phyloP scores from a whole-genome alignment of 2,329 filamentous ascomycete species.

The Fusarium virguliforme region DNA sequence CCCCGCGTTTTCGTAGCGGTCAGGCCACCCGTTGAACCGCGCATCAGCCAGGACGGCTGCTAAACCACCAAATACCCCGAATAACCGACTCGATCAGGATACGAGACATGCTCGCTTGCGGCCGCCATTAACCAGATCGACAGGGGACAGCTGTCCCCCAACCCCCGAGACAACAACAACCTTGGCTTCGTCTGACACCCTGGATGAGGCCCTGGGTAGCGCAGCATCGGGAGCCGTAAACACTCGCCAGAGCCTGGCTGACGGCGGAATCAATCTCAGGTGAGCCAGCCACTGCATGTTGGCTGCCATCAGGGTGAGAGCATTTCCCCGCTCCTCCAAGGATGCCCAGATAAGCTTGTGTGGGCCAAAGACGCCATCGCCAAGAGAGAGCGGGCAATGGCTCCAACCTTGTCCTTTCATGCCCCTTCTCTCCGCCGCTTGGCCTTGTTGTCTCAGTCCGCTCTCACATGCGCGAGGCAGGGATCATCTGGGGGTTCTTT shows the following conservation, averaged over 20 bases:
- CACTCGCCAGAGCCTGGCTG: neutral
- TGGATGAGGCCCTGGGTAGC: neutral
- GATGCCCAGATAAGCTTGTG: neutral
- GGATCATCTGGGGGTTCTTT: neutral
- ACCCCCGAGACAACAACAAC: neutral
- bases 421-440: neutral
- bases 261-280: neutral
- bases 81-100: neutral
- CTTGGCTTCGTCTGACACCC: neutral
- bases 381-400: neutral
- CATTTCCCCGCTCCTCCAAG: constrained; percentile 1
- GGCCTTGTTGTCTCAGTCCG: neutral
- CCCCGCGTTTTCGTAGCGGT: constrained; percentile 7
- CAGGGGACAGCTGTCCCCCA: constrained; percentile 3
- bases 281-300: neutral
- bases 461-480: neutral
- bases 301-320: neutral
- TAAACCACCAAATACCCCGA: neutral
- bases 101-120: neutral
- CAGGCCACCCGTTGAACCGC: constrained; percentile 1
- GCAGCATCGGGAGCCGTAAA: neutral
- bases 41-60: neutral
- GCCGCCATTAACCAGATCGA: constrained; percentile 7
- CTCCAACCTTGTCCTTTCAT: neutral
- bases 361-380: constrained; percentile 1